Evolutionary conservation across 345 rosid species (phyloP).

Genomic region (Erysimum cheiranthoides): DNA sequence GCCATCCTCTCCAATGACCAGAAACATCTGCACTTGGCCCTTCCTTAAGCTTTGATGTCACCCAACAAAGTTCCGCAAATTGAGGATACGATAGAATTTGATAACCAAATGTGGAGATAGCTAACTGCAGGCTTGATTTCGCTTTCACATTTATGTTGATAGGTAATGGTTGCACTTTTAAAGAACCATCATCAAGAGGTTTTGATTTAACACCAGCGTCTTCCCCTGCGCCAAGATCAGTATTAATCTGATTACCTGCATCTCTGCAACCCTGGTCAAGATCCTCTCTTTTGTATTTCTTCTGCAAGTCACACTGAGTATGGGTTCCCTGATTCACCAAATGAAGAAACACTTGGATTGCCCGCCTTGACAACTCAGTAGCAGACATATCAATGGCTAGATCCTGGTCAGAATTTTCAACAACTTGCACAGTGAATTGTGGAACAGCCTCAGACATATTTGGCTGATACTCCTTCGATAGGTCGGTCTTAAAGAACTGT

Average conservation of each 20-base stretch:
- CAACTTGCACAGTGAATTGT: constrained; percentile 65
- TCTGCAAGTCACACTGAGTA: constrained; percentile 38
- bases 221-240: constrained; percentile 36
- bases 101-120: constrained; percentile 81
- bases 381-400: constrained; percentile 65
- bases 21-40: constrained; percentile 82
- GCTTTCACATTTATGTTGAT: constrained; percentile 63
- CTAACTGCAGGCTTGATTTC: constrained; percentile 73
- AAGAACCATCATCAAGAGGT: constrained; percentile 47
- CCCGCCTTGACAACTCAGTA: constrained; percentile 66
- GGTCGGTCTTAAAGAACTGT: constrained; percentile 72
- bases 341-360: constrained; percentile 69
- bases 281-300: constrained; percentile 45
- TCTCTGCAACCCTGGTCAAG: constrained; percentile 36
- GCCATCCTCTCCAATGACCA: constrained; percentile 97
- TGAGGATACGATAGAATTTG: constrained; percentile 90
- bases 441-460: constrained; percentile 59
- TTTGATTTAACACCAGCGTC: constrained; percentile 46
- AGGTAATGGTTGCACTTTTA: constrained; percentile 49
- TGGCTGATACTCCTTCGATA: constrained; percentile 51
- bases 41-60: constrained; percentile 88
- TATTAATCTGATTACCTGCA: constrained; percentile 32
- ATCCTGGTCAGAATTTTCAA: constrained; percentile 58
- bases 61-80: constrained; percentile 98
- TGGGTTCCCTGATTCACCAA: constrained; percentile 69